Percentiles rank a stretch among this genome's conserved stretches.
phyloP scores from a whole-genome alignment of 2,329 filamentous ascomycete species.

The Penicillium brasilianum region DNA sequence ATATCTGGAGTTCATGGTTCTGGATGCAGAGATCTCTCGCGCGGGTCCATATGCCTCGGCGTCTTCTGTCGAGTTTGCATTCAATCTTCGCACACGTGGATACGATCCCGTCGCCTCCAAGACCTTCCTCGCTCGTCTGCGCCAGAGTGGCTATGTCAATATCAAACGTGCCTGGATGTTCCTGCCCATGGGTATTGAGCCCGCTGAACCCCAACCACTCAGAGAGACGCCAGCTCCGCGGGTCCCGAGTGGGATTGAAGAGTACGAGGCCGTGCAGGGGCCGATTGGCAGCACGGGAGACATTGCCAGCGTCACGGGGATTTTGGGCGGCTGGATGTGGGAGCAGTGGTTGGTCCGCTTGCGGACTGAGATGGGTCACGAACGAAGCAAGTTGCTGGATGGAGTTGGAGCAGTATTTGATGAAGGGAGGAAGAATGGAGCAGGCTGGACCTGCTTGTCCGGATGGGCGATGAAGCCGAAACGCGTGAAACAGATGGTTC shows the following conservation, averaged over 20 bases:
- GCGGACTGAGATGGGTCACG: constrained; percentile 82
- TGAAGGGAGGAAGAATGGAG: constrained; percentile 62
- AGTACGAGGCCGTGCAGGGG: constrained; percentile 63
- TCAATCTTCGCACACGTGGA: constrained; percentile 83
- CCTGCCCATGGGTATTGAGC: constrained; percentile 73
- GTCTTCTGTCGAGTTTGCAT: constrained; percentile 88
- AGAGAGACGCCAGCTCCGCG: constrained; percentile 47
- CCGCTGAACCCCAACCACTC: constrained; percentile 52
- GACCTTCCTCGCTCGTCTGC: constrained; percentile 75
- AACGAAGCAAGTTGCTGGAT: constrained; percentile 57
- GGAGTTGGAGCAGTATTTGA: constrained; percentile 63
- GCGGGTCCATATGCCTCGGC: constrained; percentile 79
- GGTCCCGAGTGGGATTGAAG: constrained; percentile 45
- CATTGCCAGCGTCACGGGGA: constrained; percentile 75
- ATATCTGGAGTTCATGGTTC: constrained; percentile 85
- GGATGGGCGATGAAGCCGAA: constrained; percentile 63
- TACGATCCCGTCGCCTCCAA: constrained; percentile 88
- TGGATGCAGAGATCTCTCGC: constrained; percentile 89
- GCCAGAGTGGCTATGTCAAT: constrained; percentile 75
- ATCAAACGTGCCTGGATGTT: constrained; percentile 87
- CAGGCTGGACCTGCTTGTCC: constrained; percentile 64
- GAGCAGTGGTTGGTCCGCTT: constrained; percentile 93
- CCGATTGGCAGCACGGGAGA: constrained; percentile 71
- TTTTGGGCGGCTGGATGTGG: constrained; percentile 89
- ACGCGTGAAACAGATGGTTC: constrained; percentile 18